Evolutionary conservation across 1,284 basidiomycete species (phyloP), one percentile per base, ranked within the genome.

Genomic region (Trichosporon sp.): DNA sequence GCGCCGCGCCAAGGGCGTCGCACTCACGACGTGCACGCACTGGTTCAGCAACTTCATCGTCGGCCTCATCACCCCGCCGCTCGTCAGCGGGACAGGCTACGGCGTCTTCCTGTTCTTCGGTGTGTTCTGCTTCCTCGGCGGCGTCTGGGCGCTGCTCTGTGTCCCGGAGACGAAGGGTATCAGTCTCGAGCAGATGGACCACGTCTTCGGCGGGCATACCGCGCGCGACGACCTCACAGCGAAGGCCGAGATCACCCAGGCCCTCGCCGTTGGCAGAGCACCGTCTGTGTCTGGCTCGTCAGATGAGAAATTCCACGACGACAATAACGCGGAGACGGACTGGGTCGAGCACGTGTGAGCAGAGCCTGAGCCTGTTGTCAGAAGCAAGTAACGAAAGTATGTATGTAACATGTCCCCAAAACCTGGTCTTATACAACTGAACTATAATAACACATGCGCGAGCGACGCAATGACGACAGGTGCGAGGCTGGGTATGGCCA

Each of bases 1-100:
- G 18, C 70, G 73, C 47, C 74, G 80, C 15, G 73, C 80, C 12
- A 80, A 79, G 67, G 80, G 79, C 15, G 77, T 80, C 6, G 77
- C 80, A 7, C 64, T 80, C 15, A 70, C 75, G 18, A 75, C 74
- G 12, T 73, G 75, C 51, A 73, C 67, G 62, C 70, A 65, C 53
- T 65, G 67, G 63, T 62, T 64, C 53, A 96, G 81, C 84, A 98
- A 93, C 80, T 97, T 84, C 93, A 97, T 97, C 72, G 94, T 98
- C 78, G 76, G 77, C 34, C 70, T 76, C 11, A 74, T 77, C 67
- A 76, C 76, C 1, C 77, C 77, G 2, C 73, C 73, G 0, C 67
- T 78, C 68, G 44, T 78, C 18, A 13, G 69, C 18, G 66, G 68
- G 13, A 72, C 70, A 29, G 65, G 67, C 0, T 76, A 71, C 67